phyloP scores from a whole-genome alignment of 805 yeast genomes.

The Spathaspora sp. region DNA sequence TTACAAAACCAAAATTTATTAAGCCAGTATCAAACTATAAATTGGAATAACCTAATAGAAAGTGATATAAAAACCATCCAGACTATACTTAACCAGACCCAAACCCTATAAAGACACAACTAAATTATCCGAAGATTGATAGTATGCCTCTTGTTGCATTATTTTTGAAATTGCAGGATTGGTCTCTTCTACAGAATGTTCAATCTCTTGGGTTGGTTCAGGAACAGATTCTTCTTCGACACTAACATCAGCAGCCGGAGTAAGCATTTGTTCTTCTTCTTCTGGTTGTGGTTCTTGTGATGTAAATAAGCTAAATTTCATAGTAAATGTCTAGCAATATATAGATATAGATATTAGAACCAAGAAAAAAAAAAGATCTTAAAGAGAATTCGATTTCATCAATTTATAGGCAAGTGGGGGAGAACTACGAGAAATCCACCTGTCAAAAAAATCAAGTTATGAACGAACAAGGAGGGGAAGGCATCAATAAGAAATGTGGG shows the following conservation, averaged over 20 bases:
- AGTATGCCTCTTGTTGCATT: conserved; percentile 8
- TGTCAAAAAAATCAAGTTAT: not conserved
- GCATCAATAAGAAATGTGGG: too few species aligned
- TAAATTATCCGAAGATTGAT: conserved; percentile 24
- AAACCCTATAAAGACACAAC: conserved; percentile 8
- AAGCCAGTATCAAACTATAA: not conserved
- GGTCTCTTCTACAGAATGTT: not conserved
- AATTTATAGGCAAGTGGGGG: not conserved
- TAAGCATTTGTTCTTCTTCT: not conserved
- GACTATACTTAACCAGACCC: not conserved
- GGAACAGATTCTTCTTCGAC: not conserved
- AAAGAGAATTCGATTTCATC: not conserved
- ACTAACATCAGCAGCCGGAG: not conserved
- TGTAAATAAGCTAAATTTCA: conserved; percentile 1
- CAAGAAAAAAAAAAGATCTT: not conserved
- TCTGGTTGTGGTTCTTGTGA: not conserved
- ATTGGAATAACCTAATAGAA: conserved; percentile 5
- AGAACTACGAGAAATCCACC: not conserved
- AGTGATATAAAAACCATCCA: not conserved
- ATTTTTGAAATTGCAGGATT: not conserved
- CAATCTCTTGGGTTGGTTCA: not conserved
- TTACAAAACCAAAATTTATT: not conserved
- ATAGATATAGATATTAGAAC: not conserved
- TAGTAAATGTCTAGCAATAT: not conserved
- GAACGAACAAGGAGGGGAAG: not conserved